Percentiles rank a stretch among this genome's conserved stretches.
These are phyloP conservation scores for Chaetomium fimeti DNA, from an alignment of 495 filamentous ascomycete genomes.

Conservation along the genomic window DNA sequence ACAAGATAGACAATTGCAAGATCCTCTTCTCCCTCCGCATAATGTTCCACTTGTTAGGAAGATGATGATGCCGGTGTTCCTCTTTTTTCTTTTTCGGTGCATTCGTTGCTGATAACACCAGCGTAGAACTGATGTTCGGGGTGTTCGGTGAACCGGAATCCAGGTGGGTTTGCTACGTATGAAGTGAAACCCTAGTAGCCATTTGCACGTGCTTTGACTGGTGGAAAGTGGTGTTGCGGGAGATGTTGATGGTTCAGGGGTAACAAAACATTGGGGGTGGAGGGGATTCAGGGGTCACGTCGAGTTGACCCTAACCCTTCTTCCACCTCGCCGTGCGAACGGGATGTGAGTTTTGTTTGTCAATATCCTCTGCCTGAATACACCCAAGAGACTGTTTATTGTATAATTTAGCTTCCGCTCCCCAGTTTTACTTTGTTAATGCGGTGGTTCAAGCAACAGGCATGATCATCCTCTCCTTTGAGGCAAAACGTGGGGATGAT, in stretches of 20 bases:
- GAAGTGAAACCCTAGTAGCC: too few relatives aligned
- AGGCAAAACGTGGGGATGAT: neutral
- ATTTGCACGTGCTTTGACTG: too few relatives aligned
- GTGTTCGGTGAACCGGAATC: too few relatives aligned
- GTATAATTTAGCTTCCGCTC: too few relatives aligned
- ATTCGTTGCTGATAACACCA: neutral
- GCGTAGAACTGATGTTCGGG: too few relatives aligned
- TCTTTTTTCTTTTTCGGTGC: neutral
- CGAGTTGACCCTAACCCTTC: neutral
- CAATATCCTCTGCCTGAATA: neutral
- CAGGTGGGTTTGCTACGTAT: too few relatives aligned
- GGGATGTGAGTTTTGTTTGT: slow-evolving; percentile 11
- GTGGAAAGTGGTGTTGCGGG: neutral
- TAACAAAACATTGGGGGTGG: neutral
- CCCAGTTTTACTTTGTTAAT: too few relatives aligned
- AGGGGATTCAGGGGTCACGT: too few relatives aligned
- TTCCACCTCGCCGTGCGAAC: neutral
- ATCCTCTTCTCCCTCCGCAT: slow-evolving; percentile 2
- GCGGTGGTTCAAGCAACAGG: too few relatives aligned
- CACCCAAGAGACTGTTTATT: neutral
- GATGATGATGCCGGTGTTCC: neutral
- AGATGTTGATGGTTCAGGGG: neutral
- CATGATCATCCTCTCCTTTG: too few relatives aligned
- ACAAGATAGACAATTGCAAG: slow-evolving; percentile 16
- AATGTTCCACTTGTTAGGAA: neutral